phyloP scores from a whole-genome alignment of 2,329 filamentous ascomycete species.

The Botrytis fabae region DNA sequence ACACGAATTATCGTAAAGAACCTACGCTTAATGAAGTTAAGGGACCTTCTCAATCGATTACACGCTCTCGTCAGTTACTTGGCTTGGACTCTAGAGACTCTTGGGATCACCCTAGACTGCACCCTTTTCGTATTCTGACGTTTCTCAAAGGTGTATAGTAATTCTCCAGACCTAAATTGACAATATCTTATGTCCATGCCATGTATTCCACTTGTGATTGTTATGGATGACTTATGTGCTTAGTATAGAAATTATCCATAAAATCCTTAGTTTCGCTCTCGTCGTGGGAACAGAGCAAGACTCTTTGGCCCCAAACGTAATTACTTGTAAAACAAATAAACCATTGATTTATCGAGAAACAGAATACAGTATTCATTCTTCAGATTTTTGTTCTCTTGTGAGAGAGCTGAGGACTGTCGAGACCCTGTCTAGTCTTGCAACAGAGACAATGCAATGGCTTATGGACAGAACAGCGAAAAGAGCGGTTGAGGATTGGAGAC shows the following conservation, averaged over 20 bases:
- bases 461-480: not conserved
- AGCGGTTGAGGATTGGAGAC: not conserved
- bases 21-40: not conserved
- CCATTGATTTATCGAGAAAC: not conserved
- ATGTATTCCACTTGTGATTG: not conserved
- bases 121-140: not conserved
- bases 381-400: too few relatives aligned
- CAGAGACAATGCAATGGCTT: not conserved
- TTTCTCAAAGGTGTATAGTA: not conserved
- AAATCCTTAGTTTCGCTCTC: not conserved
- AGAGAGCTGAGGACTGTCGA: not conserved
- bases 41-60: not conserved
- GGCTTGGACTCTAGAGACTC: not conserved
- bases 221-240: not conserved
- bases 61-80: not conserved
- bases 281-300: not conserved
- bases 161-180: not conserved
- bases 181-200: not conserved
- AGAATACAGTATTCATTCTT: not conserved
- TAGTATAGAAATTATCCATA: not conserved
- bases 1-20: not conserved
- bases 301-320: not conserved
- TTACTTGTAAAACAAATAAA: not conserved
- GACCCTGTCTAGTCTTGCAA: too few relatives aligned
- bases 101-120: not conserved